Evolutionary conservation across 2,329 filamentous ascomycete species (phyloP).

Genomic region (Penicillium sp.): DNA sequence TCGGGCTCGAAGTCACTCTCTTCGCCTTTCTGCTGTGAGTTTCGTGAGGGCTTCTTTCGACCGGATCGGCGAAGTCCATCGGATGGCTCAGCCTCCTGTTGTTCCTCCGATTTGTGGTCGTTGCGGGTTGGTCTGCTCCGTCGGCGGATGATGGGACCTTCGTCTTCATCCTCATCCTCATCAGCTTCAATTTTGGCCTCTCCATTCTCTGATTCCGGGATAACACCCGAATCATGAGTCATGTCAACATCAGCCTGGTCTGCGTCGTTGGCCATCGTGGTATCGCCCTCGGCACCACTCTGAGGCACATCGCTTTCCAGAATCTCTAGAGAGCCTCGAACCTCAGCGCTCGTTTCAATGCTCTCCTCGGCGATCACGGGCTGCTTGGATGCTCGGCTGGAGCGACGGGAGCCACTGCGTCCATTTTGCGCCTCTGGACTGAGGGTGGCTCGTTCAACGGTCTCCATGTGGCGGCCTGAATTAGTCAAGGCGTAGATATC

Average conservation of each 20-base stretch:
- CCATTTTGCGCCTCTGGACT: conserved; percentile 47
- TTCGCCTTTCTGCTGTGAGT: conserved; percentile 52
- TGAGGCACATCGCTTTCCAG: conserved; percentile 41
- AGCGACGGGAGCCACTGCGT: conserved; percentile 30
- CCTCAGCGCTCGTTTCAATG: conserved; percentile 41
- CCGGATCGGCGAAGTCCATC: conserved; percentile 38
- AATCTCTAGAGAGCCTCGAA: conserved; percentile 44
- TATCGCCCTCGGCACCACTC: conserved; percentile 33
- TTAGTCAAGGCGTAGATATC: conserved; percentile 58
- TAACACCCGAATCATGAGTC: conserved; percentile 35
- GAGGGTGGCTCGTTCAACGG: conserved; percentile 54
- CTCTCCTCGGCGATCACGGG: conserved; percentile 49
- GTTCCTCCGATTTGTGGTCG: conserved; percentile 25
- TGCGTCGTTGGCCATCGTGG: conserved; percentile 22
- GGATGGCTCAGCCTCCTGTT: conserved; percentile 8
- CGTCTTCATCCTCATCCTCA: conserved; percentile 54
- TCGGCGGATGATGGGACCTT: conserved; percentile 51
- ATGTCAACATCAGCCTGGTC: conserved; percentile 36
- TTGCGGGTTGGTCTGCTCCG: conserved; percentile 33
- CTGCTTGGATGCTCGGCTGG: conserved; percentile 42
- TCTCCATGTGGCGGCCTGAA: conserved; percentile 57
- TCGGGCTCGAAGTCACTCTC: conserved; percentile 65
- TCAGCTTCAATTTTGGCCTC: conserved; percentile 33
- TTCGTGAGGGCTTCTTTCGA: conserved; percentile 42
- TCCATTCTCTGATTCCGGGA: conserved; percentile 44